phyloP scores from a whole-genome alignment of 2,329 filamentous ascomycete genomes.

The Botryotinia globosa region DNA sequence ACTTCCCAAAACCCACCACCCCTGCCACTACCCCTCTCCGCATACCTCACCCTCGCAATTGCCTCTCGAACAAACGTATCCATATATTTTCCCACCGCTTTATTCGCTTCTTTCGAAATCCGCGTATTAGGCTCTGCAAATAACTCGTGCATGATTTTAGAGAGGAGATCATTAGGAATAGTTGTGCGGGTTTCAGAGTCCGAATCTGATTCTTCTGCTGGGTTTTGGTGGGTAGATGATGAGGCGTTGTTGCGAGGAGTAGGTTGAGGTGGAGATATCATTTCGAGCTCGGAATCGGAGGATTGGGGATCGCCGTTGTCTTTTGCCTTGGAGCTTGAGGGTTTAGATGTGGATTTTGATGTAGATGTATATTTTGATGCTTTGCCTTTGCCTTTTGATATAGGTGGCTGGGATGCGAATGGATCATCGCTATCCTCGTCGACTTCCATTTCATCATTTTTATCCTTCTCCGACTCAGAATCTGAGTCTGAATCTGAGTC shows the following conservation, averaged over 20 bases:
- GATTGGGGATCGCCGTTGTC: not conserved
- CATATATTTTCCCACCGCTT: constrained; percentile 77
- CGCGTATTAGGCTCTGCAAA: constrained; percentile 68
- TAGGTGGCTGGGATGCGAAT: not conserved
- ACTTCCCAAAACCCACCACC: constrained; percentile 53
- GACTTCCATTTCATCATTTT: not conserved
- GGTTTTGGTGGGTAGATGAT: not conserved
- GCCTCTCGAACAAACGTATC: constrained; percentile 90
- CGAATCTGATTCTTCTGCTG: constrained; percentile 16
- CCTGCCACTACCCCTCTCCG: constrained; percentile 42
- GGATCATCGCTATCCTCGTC: constrained; percentile 4
- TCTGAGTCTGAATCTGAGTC: not conserved
- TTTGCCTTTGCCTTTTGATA: not conserved
- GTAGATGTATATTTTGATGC: constrained; percentile 3
- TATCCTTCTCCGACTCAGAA: not conserved
- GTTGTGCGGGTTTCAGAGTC: not conserved
- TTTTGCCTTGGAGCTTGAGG: not conserved
- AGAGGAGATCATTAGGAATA: constrained; percentile 73
- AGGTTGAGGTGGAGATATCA: not conserved
- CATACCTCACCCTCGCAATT: constrained; percentile 72
- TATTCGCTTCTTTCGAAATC: constrained; percentile 74
- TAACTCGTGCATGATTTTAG: constrained; percentile 73
- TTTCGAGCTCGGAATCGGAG: constrained; percentile 4
- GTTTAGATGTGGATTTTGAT: not conserved
- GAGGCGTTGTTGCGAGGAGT: not conserved